Evolutionary conservation across 2,329 filamentous ascomycete species (phyloP).

Genomic region (Elsinoe perseae): DNA sequence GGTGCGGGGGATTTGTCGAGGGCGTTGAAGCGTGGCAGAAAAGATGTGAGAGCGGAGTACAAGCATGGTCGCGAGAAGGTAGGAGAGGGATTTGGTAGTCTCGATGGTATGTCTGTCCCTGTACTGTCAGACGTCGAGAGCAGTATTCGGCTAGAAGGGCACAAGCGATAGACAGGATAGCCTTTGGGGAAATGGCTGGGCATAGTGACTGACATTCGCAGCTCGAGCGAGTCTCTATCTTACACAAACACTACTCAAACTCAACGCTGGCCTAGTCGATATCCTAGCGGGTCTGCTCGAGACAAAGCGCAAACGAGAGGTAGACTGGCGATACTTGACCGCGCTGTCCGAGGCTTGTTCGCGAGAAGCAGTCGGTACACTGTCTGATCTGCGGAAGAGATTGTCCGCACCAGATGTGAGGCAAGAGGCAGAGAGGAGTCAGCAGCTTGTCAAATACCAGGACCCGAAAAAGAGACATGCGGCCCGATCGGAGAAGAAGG

Average conservation of each 20-base stretch:
- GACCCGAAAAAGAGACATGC: not conserved
- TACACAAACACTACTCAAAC: slow-evolving; percentile 5
- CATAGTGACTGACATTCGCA: not conserved
- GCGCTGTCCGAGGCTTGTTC: not conserved
- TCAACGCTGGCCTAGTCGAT: slow-evolving; percentile 5
- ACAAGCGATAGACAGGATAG: too few species aligned
- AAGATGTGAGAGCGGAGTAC: slow-evolving; percentile 2
- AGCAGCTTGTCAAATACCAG: slow-evolving; percentile 3
- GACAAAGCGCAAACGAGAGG: not conserved
- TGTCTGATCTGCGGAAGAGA: not conserved
- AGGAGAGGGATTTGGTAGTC: not conserved
- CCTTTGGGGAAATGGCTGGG: too few species aligned
- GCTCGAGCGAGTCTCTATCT: not conserved
- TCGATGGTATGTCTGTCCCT: not conserved
- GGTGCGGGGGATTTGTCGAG: not conserved
- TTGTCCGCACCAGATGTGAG: not conserved
- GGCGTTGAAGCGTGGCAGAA: not conserved
- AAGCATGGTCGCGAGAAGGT: not conserved
- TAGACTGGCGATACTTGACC: not conserved
- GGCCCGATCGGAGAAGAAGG: not conserved
- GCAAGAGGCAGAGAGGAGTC: not conserved
- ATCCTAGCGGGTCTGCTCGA: not conserved
- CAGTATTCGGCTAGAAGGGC: too few species aligned
- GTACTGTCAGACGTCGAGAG: not conserved
- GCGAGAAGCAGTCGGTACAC: not conserved